Evolutionary conservation across 2,329 filamentous ascomycete species (phyloP).

Genomic region (Fusarium lateritium): DNA sequence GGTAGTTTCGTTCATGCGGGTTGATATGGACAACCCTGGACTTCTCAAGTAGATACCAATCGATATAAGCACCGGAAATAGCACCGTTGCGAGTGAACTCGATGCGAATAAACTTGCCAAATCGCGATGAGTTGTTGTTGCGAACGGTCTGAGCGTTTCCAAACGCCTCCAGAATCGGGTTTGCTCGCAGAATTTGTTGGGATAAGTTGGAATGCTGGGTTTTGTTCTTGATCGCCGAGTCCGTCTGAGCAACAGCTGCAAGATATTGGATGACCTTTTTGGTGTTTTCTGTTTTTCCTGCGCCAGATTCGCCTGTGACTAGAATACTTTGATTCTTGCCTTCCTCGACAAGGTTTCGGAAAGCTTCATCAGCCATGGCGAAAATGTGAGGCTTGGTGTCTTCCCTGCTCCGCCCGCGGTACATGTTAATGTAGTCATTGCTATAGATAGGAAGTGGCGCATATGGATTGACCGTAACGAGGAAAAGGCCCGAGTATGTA

Average conservation of each 20-base stretch:
- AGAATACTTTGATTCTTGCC: slow-evolving; percentile 97
- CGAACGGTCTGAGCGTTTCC: slow-evolving; percentile 98
- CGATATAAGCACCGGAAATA: slow-evolving; percentile 95
- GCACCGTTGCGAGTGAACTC: slow-evolving; percentile 91
- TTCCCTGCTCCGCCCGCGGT: slow-evolving; percentile 90
- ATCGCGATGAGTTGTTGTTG: slow-evolving; percentile 98
- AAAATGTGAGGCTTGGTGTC: slow-evolving; percentile 98
- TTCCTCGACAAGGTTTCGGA: slow-evolving; percentile 94
- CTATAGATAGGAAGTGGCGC: slow-evolving; percentile 94
- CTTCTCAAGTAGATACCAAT: slow-evolving; percentile 98
- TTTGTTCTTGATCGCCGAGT: slow-evolving; percentile 76
- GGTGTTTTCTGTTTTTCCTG: slow-evolving; percentile 98
- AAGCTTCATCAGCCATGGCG: slow-evolving; percentile 96
- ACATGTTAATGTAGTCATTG: slow-evolving; percentile 98
- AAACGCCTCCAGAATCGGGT: slow-evolving; percentile 97
- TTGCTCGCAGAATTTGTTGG: slow-evolving; percentile 94
- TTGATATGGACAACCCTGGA: slow-evolving; percentile 96
- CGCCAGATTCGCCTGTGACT: slow-evolving; percentile 97
- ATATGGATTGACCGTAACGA: slow-evolving; percentile 98
- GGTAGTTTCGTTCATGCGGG: slow-evolving; percentile 91
- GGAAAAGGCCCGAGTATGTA: slow-evolving; percentile 96
- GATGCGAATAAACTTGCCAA: slow-evolving; percentile 98
- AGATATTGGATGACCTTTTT: slow-evolving; percentile 99
- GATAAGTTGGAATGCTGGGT: slow-evolving; percentile 85
- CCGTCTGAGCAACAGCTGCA: slow-evolving; percentile 90